phyloP scores from a whole-genome alignment of 306 rosid genomes.

The Pachyrhizus erosus region DNA sequence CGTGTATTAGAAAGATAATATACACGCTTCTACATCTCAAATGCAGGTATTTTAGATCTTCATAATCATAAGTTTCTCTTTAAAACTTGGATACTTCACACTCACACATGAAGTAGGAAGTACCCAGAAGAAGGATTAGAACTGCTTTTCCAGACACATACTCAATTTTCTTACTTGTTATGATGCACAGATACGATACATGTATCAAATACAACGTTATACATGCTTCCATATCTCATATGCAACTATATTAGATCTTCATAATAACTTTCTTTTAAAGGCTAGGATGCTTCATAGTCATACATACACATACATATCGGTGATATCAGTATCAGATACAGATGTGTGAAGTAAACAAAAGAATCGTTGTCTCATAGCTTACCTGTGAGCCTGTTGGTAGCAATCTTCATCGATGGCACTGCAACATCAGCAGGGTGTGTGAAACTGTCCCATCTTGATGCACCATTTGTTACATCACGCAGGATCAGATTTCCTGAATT shows the following conservation, averaged over 20 bases:
- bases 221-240: not conserved
- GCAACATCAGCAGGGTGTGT: conserved; percentile 34
- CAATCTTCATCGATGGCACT: conserved; percentile 35
- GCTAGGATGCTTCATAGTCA: not conserved
- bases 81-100: not conserved
- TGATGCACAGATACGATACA: not conserved
- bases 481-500: conserved; percentile 40
- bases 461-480: conserved; percentile 4
- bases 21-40: not conserved
- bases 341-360: not conserved
- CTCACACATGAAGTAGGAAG: not conserved
- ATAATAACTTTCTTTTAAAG: not conserved
- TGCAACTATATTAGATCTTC: not conserved
- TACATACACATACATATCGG: not conserved
- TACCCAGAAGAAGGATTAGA: conserved; percentile 43
- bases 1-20: not conserved
- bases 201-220: not conserved
- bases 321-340: not conserved
- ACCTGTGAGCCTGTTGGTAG: conserved; percentile 7
- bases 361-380: not conserved
- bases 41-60: not conserved
- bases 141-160: conserved; percentile 38
- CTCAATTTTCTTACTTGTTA: conserved; percentile 29
- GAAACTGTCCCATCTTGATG: conserved; percentile 43
- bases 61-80: not conserved